A percentile compares a stretch with the other conserved stretches of the same genome.
Evolutionary conservation across 352 stramenopile species (phyloP).

Genomic region (Plasmopara muralis): DNA sequence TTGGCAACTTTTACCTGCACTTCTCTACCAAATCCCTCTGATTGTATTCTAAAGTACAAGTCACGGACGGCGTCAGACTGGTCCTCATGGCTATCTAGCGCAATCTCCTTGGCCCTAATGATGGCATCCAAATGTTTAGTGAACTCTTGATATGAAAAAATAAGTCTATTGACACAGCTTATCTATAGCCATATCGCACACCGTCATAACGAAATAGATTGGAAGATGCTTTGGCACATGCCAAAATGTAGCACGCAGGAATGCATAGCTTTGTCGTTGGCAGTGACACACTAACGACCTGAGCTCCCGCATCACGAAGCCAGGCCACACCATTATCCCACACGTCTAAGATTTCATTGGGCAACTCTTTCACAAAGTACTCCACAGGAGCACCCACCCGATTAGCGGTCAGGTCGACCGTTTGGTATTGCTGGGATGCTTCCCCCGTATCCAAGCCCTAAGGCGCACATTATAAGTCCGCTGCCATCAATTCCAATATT

Average conservation of each 20-base stretch:
- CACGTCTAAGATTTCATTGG: conserved; percentile 69
- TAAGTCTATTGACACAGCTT: not conserved
- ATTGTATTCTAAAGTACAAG: conserved; percentile 82
- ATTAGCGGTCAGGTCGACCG: conserved; percentile 60
- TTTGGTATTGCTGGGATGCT: conserved; percentile 16
- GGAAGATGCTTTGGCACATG: conserved; percentile 95
- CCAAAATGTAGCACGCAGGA: conserved; percentile 97
- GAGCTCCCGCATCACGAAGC: conserved; percentile 58
- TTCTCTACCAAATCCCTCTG: conserved; percentile 88
- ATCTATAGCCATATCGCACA: conserved; percentile 87
- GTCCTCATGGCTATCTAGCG: conserved; percentile 42
- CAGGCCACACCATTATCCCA: conserved; percentile 80
- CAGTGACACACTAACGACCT: conserved; percentile 71
- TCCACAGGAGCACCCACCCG: conserved; percentile 91
- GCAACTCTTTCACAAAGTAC: conserved; percentile 91
- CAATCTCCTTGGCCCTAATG: conserved; percentile 45
- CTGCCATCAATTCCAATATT: not conserved
- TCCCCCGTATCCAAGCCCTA: conserved; percentile 37
- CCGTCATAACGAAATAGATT: conserved; percentile 98
- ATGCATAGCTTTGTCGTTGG: conserved; percentile 85
- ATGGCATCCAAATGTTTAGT: conserved; percentile 3
- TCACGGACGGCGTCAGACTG: conserved; percentile 79
- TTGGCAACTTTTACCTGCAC: conserved; percentile 51
- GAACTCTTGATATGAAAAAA: not conserved
- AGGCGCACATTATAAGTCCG: conserved; percentile 1